These are phyloP conservation scores for Aphanocladium album DNA, from an alignment of 2,329 filamentous ascomycete species.

Conservation along the genomic window DNA sequence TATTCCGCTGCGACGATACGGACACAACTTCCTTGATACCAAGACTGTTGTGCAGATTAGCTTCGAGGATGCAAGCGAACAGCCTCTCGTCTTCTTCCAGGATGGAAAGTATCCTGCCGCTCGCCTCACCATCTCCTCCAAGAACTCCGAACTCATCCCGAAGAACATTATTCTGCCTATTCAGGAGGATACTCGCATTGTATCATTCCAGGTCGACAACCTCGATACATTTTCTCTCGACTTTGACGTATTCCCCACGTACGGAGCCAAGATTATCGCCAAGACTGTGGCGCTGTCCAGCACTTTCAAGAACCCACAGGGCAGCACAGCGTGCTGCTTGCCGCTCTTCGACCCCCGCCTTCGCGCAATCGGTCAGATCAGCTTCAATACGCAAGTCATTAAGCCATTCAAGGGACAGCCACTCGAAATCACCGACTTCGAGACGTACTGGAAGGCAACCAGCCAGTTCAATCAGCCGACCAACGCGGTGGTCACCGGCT, in stretches of 20 bases:
- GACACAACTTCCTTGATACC: constrained; percentile 96
- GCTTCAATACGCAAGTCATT: constrained; percentile 92
- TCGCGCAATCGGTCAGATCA: constrained; percentile 87
- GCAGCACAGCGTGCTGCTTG: constrained; percentile 74
- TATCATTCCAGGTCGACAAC: constrained; percentile 95
- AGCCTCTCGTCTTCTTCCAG: constrained; percentile 90
- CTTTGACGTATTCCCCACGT: constrained; percentile 96
- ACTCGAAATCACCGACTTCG: constrained; percentile 94
- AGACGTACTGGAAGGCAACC: constrained; percentile 98
- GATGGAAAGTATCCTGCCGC: constrained; percentile 94
- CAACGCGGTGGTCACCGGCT: constrained; percentile 86
- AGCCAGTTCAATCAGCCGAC: constrained; percentile 79
- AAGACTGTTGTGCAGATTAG: constrained; percentile 93
- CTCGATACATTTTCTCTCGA: constrained; percentile 90
- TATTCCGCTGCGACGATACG: constrained; percentile 88
- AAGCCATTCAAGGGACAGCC: constrained; percentile 92
- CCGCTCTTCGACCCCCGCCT: constrained; percentile 90
- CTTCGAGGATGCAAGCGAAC: constrained; percentile 73
- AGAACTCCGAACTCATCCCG: constrained; percentile 90
- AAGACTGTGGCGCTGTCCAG: constrained; percentile 88
- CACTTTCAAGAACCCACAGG: constrained; percentile 71
- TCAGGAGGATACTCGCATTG: constrained; percentile 88
- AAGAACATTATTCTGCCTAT: constrained; percentile 94
- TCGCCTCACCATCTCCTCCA: constrained; percentile 91
- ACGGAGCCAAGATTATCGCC: constrained; percentile 94